Conservation (phyloP, 2,329 filamentous ascomycete species). For the Alternaria sp. region DNA sequence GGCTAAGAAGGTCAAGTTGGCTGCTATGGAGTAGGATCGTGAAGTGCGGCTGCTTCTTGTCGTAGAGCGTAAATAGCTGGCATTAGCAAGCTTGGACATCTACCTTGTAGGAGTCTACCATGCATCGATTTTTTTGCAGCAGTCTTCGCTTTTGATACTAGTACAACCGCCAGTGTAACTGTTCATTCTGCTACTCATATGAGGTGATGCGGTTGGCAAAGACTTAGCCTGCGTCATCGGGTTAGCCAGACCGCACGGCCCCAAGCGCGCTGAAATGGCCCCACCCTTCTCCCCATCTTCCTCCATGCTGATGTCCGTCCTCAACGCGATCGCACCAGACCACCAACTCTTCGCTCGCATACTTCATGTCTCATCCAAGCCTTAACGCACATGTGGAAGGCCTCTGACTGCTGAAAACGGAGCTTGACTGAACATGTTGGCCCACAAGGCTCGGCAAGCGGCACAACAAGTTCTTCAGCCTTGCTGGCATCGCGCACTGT, state of each 20-base stretch:
- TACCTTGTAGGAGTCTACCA: too few relatives aligned
- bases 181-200: too few relatives aligned
- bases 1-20: fast-evolving
- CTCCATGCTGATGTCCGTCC: too few relatives aligned
- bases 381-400: too few relatives aligned
- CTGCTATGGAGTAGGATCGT: neutral
- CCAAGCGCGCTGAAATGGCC: neutral
- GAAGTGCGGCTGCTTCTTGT: too few relatives aligned
- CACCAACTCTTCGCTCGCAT: too few relatives aligned
- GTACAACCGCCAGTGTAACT: fast-evolving
- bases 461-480: neutral
- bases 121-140: too few relatives aligned
- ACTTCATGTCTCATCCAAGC: too few relatives aligned
- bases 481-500: neutral
- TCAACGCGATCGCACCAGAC: too few relatives aligned
- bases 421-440: neutral
- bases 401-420: too few relatives aligned
- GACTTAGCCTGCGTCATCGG: neutral
- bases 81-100: neutral
- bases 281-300: neutral
- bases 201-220: neutral
- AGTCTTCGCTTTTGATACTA: too few relatives aligned
- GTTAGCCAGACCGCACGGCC: neutral
- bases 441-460: neutral
- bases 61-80: neutral